A percentile compares a stretch with the other conserved stretches of the same genome.
Conservation (phyloP, 75 land plant species). For the Selaginella moellendorffii region DNA sequence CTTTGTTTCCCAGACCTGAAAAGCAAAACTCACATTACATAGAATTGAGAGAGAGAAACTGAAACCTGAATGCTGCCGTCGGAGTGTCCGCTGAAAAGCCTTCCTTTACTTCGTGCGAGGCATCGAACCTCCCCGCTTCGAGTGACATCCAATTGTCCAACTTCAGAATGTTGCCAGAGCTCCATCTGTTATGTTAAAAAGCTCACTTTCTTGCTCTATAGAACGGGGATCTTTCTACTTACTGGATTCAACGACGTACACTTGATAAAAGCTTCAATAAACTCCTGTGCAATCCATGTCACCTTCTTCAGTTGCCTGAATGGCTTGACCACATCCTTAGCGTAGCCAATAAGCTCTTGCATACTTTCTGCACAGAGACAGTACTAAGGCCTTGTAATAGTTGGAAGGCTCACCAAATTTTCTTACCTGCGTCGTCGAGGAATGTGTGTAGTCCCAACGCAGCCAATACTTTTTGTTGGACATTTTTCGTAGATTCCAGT, state of each 20-base stretch:
- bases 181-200: constrained; percentile 22
- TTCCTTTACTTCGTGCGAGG: constrained; percentile 19
- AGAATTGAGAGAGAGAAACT: too few relatives aligned
- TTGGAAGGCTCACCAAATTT: background rate
- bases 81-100: constrained; percentile 41
- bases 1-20: background rate
- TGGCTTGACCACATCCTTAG: constrained; percentile 25
- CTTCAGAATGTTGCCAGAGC: constrained; percentile 31
- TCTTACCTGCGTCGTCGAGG: constrained; percentile 29
- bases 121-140: constrained; percentile 31
- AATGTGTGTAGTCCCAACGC: constrained; percentile 32
- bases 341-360: constrained; percentile 24
- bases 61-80: constrained; percentile 47
- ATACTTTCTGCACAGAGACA: constrained; percentile 20
- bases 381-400: background rate
- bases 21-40: too few relatives aligned
- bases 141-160: constrained; percentile 21
- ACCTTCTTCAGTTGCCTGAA: constrained; percentile 34
- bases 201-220: background rate
- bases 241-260: constrained; percentile 34
- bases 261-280: constrained; percentile 31
- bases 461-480: constrained; percentile 37
- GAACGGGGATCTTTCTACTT: too few relatives aligned
- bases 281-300: constrained; percentile 20
- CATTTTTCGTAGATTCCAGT: constrained; percentile 27